Evolutionary conservation across 1,284 basidiomycete species (phyloP), one percentile per base, ranked within the genome.

Genomic region (Cutaneotrichosporon dermatis): DNA sequence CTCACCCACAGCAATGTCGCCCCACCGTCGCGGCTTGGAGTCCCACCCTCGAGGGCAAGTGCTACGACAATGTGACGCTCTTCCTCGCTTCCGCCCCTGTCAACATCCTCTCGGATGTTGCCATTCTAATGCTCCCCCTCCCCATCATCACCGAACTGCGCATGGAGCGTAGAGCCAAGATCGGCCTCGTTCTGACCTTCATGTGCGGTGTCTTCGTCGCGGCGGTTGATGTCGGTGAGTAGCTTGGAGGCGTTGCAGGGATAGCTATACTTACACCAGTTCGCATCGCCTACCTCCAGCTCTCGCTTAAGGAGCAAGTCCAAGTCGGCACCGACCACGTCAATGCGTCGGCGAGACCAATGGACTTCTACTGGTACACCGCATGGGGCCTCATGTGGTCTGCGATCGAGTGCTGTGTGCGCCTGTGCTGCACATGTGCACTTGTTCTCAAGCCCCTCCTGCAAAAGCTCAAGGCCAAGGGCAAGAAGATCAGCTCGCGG

Each of bases 381-480:
- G 70, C 69, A 48, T 74, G 72, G 54, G 67, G 71, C 6, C 64
- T 74, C 52, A 74, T 77, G 72, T 78, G 75, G 75, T 74, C 75
- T 4, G 65, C 68, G 2, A 71, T 78, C 48, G 76, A 77, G 58
- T 71, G 75, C 44, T 67, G 65, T 9, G 73, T 76, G n/a, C 76
- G 76, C 13, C 56, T 78, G 36, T 65, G 71, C 51, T 78, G 76
- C 59, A 70, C 69, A 41, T 76, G 71, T 54, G 72, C 73, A 0
- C 65, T 78, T 15, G 76, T 78, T 2, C 63, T 78, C 54, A 78
- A 76, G 58, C 76, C 76, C 6, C 66, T 78, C 39, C 64, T 76
- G n/a, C 67, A 75, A 63, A 66, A 35, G 57, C 72, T 36, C 54
- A 54, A 51, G 13, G 16, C 48, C 42, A 9, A 6, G 16, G 15